Evolutionary conservation across 192 early-diverging fungal species (phyloP).

Genomic region (Coemansia sp.): DNA sequence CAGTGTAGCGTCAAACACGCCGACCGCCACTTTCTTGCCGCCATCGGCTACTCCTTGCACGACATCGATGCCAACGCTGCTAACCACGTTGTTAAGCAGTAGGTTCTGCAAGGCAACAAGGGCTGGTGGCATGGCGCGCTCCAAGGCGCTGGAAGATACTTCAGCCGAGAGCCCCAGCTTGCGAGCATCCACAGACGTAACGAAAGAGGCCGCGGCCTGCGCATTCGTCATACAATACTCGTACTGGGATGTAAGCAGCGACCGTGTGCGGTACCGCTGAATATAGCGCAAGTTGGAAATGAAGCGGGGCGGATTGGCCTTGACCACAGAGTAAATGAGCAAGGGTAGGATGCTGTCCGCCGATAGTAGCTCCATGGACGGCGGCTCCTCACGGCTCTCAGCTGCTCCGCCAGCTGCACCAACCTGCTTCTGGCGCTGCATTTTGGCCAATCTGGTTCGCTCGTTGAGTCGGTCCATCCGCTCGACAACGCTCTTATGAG

Average conservation of each 20-base stretch:
- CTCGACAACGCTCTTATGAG: constrained; percentile 42
- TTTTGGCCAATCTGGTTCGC: not conserved
- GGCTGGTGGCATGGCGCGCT: constrained; percentile 22
- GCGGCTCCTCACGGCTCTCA: not conserved
- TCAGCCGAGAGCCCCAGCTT: constrained; percentile 34
- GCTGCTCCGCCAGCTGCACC: not conserved
- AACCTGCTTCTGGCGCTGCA: not conserved
- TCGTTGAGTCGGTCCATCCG: constrained; percentile 38
- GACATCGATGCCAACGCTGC: constrained; percentile 44
- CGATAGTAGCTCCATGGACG: constrained; percentile 7
- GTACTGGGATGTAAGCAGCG: constrained; percentile 41
- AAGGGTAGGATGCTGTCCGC: constrained; percentile 69
- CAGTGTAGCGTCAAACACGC: constrained; percentile 50
- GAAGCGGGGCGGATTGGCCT: constrained; percentile 65
- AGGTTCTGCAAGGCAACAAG: constrained; percentile 25
- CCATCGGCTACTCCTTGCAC: constrained; percentile 53
- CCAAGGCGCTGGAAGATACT: constrained; percentile 28
- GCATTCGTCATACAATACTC: constrained; percentile 54
- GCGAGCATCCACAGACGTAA: constrained; percentile 40
- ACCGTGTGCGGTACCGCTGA: constrained; percentile 41
- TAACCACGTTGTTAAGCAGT: constrained; percentile 39
- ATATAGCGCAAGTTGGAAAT: constrained; percentile 66
- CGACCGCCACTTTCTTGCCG: constrained; percentile 46
- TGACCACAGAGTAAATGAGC: constrained; percentile 66
- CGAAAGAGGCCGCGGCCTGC: constrained; percentile 41